These are phyloP conservation scores for Capronia americana DNA, from an alignment of 2,329 filamentous ascomycete genomes.

Conservation along the genomic window DNA sequence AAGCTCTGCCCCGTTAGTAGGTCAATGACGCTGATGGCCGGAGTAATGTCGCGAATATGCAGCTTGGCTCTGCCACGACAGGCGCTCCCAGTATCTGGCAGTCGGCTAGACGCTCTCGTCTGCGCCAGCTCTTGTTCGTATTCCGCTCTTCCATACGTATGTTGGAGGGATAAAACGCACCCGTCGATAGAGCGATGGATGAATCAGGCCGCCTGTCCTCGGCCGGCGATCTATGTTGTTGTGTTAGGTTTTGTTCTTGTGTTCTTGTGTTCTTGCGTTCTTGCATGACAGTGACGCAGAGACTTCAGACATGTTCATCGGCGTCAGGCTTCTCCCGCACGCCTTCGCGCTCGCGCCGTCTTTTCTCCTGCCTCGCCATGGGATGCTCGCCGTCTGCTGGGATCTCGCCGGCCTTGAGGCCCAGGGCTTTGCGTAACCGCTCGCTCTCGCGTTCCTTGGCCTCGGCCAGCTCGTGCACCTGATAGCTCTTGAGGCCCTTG, in stretches of 20 bases:
- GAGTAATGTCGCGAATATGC: background rate
- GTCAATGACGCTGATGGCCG: background rate
- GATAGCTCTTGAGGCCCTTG: slow-evolving; percentile 80
- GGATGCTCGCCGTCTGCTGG: slow-evolving; percentile 45
- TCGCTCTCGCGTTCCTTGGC: slow-evolving; percentile 97
- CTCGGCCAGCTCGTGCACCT: slow-evolving; percentile 94
- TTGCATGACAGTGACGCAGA: background rate
- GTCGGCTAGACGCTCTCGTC: background rate
- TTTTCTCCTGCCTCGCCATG: slow-evolving; percentile 56
- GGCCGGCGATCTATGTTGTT: background rate
- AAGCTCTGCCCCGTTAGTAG: background rate
- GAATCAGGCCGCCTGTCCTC: background rate
- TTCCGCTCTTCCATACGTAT: background rate
- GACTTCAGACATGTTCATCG: slow-evolving; percentile 40
- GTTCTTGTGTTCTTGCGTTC: too few species aligned
- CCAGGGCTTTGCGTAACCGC: slow-evolving; percentile 80
- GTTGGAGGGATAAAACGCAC: background rate
- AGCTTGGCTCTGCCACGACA: background rate
- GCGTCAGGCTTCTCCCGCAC: slow-evolving; percentile 45
- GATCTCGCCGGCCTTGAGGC: slow-evolving; percentile 73
- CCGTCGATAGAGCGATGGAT: background rate
- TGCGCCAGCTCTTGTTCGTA: too few species aligned
- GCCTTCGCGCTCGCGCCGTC: slow-evolving; percentile 49
- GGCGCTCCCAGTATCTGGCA: background rate
- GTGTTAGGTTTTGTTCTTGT: too few species aligned